These are phyloP conservation scores for Rhizoclosmatium sp. DNA, from an alignment of 192 early-diverging fungal species.

Conservation along the genomic window DNA sequence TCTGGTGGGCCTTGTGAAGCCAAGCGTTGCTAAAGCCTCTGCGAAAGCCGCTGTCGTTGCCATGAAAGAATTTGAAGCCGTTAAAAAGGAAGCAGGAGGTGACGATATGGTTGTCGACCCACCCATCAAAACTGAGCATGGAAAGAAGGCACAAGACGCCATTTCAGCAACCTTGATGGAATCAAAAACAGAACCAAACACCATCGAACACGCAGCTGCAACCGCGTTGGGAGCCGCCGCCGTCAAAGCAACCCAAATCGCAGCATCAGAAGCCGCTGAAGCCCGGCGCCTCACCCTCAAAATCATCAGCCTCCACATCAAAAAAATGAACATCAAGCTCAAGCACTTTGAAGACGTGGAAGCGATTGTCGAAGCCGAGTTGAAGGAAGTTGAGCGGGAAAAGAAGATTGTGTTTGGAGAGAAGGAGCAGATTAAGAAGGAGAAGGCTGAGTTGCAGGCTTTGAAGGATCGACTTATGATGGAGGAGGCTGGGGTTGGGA, in stretches of 20 bases:
- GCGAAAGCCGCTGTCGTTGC: conserved; percentile 85
- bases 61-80: conserved; percentile 46
- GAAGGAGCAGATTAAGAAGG: conserved; percentile 35
- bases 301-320: conserved; percentile 85
- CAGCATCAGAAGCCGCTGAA: conserved; percentile 86
- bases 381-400: conserved; percentile 78
- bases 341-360: conserved; percentile 93
- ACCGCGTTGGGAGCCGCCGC: conserved; percentile 92
- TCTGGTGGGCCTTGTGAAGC: conserved; percentile 85
- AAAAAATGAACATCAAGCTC: conserved; percentile 93
- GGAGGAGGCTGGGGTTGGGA: background rate
- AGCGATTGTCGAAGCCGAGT: conserved; percentile 85
- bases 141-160: background rate
- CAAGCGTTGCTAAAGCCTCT: conserved; percentile 85
- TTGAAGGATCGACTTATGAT: conserved; percentile 16
- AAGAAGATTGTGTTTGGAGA: conserved; percentile 68
- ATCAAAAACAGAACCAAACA: conserved; percentile 2
- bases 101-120: conserved; percentile 23
- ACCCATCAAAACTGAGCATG: background rate
- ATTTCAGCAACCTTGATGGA: conserved; percentile 16
- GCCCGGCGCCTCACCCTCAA: conserved; percentile 80
- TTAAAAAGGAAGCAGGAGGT: conserved; percentile 24
- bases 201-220: conserved; percentile 81
- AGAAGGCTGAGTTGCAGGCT: conserved; percentile 34
- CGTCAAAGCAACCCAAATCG: conserved; percentile 84